Conservation (phyloP, 306 rosid species). For the Rosa persica region DNA sequence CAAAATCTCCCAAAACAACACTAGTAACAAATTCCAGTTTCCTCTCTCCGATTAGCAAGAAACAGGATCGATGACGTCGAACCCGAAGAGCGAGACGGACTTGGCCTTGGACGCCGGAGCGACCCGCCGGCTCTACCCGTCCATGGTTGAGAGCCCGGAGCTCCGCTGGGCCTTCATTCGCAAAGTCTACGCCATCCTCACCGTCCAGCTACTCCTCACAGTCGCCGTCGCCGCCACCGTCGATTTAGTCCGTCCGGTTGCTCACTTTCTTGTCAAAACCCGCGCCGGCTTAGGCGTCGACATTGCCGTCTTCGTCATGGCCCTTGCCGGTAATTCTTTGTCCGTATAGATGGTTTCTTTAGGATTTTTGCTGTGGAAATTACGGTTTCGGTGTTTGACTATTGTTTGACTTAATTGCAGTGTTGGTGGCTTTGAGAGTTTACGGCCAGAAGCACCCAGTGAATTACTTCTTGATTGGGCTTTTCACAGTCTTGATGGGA, state of each 20-base stretch:
- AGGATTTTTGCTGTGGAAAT: background rate
- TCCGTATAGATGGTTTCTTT: background rate
- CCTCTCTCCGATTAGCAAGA: background rate
- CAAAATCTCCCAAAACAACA: background rate
- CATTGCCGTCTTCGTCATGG: background rate
- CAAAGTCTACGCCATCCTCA: constrained; percentile 44
- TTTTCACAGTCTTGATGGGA: constrained; percentile 41
- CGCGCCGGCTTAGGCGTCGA: background rate
- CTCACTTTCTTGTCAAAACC: constrained; percentile 10
- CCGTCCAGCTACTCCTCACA: constrained; percentile 40
- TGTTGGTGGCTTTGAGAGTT: constrained; percentile 31
- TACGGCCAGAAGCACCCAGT: constrained; percentile 45
- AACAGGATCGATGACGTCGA: background rate
- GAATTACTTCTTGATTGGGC: constrained; percentile 35
- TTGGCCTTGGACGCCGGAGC: background rate
- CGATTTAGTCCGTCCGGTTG: constrained; percentile 22
- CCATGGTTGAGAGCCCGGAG: constrained; percentile 41
- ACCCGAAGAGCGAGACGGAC: background rate
- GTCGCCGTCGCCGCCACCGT: constrained; percentile 25
- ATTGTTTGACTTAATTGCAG: constrained; percentile 20
- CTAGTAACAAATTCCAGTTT: background rate
- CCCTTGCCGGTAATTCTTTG: background rate
- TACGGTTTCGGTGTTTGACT: background rate
- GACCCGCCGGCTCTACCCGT: constrained; percentile 3
- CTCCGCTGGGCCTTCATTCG: constrained; percentile 60